A percentile compares a stretch with the other conserved stretches of the same genome.
Evolutionary conservation across 768 basidiomycete genomes (phyloP).

Genomic region (Leccinum sublutescens): DNA sequence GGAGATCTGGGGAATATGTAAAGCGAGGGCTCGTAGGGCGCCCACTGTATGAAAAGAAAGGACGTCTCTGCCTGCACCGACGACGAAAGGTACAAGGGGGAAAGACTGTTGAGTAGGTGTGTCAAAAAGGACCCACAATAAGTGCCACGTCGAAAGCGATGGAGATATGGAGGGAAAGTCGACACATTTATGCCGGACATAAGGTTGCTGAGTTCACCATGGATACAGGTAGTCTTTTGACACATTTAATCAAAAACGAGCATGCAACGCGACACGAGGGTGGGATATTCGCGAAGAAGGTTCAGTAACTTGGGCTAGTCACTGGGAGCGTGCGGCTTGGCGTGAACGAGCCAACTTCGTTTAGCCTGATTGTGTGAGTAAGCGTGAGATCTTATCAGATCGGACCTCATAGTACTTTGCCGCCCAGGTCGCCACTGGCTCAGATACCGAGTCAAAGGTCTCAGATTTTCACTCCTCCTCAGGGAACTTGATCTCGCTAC

Average conservation of each 20-base stretch:
- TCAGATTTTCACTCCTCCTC: slow-evolving; percentile 1
- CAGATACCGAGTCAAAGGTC: background rate
- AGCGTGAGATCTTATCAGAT: background rate
- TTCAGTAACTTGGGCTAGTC: slow-evolving; percentile 1
- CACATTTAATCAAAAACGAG: background rate
- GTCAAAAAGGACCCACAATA: background rate
- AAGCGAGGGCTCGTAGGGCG: background rate
- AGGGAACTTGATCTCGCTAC: background rate
- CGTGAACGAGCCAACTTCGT: background rate
- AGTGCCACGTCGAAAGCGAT: background rate
- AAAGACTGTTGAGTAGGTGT: background rate
- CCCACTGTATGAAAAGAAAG: slow-evolving; percentile 20
- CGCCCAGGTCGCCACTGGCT: background rate
- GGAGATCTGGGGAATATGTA: background rate
- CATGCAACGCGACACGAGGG: background rate
- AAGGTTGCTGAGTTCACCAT: slow-evolving; percentile 20
- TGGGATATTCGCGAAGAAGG: slow-evolving; percentile 2
- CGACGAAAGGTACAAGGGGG: slow-evolving; percentile 3
- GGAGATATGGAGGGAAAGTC: slow-evolving; percentile 10
- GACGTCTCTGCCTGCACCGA: slow-evolving; percentile 17
- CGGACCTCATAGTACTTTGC: background rate
- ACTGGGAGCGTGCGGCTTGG: background rate
- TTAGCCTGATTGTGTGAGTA: background rate
- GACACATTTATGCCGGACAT: slow-evolving; percentile 5
- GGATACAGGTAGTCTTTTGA: slow-evolving; percentile 18